Evolutionary conservation across 2,329 filamentous ascomycete genomes (phyloP).

Genomic region (Sporothrix phasma): DNA sequence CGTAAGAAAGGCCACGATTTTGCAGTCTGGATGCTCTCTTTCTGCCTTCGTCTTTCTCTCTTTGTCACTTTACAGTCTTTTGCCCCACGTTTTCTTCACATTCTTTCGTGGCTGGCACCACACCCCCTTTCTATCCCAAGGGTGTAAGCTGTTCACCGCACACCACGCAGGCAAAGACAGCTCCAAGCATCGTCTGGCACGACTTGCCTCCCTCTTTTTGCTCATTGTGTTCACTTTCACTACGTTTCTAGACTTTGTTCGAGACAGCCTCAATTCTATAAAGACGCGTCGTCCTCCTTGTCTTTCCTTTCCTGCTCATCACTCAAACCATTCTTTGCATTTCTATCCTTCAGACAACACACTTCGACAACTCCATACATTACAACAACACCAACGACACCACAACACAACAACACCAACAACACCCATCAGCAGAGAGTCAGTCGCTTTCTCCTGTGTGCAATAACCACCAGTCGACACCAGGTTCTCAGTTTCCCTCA

Average conservation of each 20-base stretch:
- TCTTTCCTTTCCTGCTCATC: neutral
- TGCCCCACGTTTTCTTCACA: neutral
- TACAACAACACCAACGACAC: neutral
- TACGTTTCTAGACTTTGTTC: neutral
- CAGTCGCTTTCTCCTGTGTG: neutral
- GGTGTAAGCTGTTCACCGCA: neutral
- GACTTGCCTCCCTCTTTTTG: slow-evolving; percentile 12
- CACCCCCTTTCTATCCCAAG: neutral
- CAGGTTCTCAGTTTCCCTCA: neutral
- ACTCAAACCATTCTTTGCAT: neutral
- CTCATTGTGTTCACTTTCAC: slow-evolving; percentile 2
- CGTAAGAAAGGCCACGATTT: neutral
- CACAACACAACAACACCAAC: neutral
- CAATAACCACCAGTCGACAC: neutral
- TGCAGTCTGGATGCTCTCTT: neutral
- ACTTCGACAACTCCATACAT: neutral
- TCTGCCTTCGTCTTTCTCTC: neutral
- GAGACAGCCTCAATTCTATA: slow-evolving; percentile 7
- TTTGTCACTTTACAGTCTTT: neutral
- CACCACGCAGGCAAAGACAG: slow-evolving; percentile 3
- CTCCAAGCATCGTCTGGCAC: slow-evolving; percentile 14
- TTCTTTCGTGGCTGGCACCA: slow-evolving; percentile 9
- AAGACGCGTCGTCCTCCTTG: neutral
- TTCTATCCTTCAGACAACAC: neutral
- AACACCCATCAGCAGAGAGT: neutral